These are phyloP conservation scores for Spathaspora passalidarum DNA, from an alignment of 805 yeast genomes.

Conservation along the genomic window DNA sequence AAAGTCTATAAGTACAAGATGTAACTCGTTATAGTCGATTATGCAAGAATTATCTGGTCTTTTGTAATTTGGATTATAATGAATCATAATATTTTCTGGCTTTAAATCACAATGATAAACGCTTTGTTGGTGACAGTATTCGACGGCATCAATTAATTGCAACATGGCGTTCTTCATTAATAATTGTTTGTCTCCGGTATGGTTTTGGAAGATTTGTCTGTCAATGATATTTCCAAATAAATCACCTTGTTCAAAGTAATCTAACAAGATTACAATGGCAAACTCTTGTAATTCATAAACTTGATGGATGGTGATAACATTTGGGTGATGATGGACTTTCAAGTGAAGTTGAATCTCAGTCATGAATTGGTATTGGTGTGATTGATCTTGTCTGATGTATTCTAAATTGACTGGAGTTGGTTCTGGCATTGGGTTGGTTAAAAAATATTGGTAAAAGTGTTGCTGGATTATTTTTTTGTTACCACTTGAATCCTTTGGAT, in stretches of 20 bases:
- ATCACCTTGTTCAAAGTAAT: slow-evolving; percentile 82
- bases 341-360: slow-evolving; percentile 74
- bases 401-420: slow-evolving; percentile 21
- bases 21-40: slow-evolving; percentile 46
- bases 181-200: slow-evolving; percentile 41
- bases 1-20: slow-evolving; percentile 75
- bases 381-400: slow-evolving; percentile 19
- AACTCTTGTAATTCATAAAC: slow-evolving; percentile 56
- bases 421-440: slow-evolving; percentile 12
- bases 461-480: slow-evolving; percentile 29
- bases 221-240: slow-evolving; percentile 84
- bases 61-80: slow-evolving; percentile 24
- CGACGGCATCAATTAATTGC: slow-evolving; percentile 37
- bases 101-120: slow-evolving; percentile 43
- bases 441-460: slow-evolving; percentile 19
- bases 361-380: slow-evolving; percentile 34
- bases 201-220: slow-evolving; percentile 50
- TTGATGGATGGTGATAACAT: slow-evolving; percentile 71
- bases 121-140: slow-evolving; percentile 27
- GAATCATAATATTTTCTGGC: slow-evolving; percentile 41
- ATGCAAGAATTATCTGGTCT: slow-evolving; percentile 16
- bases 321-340: slow-evolving; percentile 73
- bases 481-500: slow-evolving; percentile 26
- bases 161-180: slow-evolving; percentile 43
- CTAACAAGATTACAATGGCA: slow-evolving; percentile 75